phyloP scores from a whole-genome alignment of 257 asterid genomes.

The Linderniella brevidens region DNA sequence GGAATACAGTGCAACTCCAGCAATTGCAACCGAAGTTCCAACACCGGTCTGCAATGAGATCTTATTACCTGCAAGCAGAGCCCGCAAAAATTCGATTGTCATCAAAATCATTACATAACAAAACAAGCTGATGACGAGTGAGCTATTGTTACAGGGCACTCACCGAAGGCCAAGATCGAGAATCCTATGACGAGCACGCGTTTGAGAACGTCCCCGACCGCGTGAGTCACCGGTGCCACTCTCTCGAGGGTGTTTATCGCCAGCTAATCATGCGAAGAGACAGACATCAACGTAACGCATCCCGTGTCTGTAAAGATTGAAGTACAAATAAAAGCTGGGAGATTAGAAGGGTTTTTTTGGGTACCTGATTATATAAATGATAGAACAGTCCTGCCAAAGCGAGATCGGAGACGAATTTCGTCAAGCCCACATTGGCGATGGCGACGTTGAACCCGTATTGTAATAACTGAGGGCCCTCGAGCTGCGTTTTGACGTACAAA shows the following conservation, averaged over 20 bases:
- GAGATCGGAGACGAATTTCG: slow-evolving; percentile 74
- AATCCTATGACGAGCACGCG: slow-evolving; percentile 98
- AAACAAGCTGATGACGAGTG: background rate
- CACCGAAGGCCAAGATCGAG: slow-evolving; percentile 82
- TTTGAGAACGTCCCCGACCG: slow-evolving; percentile 95
- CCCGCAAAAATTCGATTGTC: slow-evolving; percentile 1
- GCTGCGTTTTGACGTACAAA: slow-evolving; percentile 14
- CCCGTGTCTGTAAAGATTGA: background rate
- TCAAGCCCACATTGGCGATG: slow-evolving; percentile 73
- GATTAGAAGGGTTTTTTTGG: background rate
- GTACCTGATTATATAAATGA: slow-evolving; percentile 96
- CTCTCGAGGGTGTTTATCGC: slow-evolving; percentile 99
- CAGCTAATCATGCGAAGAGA: slow-evolving; percentile 25
- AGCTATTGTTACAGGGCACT: background rate
- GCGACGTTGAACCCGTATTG: slow-evolving; percentile 76
- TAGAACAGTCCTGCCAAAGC: slow-evolving; percentile 99
- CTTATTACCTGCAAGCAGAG: slow-evolving; percentile 63
- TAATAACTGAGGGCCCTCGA: slow-evolving; percentile 75
- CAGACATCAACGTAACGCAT: background rate
- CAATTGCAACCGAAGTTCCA: slow-evolving; percentile 82
- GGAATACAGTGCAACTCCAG: slow-evolving; percentile 93
- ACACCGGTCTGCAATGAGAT: slow-evolving; percentile 89
- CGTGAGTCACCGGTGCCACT: slow-evolving; percentile 97
- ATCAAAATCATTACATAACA: too few relatives aligned
- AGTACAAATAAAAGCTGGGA: background rate